A percentile compares a stretch with the other conserved stretches of the same genome.
These are phyloP conservation scores for Arthrobotrys conoides DNA, from an alignment of 2,329 filamentous ascomycete genomes.

Conservation along the genomic window DNA sequence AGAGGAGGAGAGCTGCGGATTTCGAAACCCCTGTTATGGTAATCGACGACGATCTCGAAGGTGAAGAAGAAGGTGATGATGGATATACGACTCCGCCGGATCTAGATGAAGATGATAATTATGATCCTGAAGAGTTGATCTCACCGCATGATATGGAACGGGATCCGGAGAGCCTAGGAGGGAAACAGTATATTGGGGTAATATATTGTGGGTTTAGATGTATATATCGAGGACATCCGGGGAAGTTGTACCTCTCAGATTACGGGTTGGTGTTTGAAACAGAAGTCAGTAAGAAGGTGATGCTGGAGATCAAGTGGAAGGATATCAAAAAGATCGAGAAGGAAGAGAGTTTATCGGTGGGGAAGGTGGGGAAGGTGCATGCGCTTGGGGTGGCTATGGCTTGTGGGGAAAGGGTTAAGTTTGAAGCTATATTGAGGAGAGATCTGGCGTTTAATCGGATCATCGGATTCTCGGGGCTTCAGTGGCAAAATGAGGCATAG, in stretches of 20 bases:
- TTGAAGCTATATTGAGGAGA: slow-evolving; percentile 40
- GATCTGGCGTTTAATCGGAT: slow-evolving; percentile 57
- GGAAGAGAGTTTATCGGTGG: slow-evolving; percentile 11
- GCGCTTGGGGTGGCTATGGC: slow-evolving; percentile 23
- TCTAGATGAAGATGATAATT: slow-evolving; percentile 46
- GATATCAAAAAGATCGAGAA: slow-evolving; percentile 33
- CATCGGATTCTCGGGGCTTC: slow-evolving; percentile 46
- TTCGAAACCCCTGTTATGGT: slow-evolving; percentile 45
- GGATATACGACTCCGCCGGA: slow-evolving; percentile 51
- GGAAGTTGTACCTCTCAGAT: slow-evolving; percentile 40
- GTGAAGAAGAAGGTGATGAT: slow-evolving; percentile 40
- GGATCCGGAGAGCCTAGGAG: slow-evolving; percentile 31
- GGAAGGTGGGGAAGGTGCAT: slow-evolving; percentile 40
- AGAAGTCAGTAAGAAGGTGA: slow-evolving; percentile 42
- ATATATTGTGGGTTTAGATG: slow-evolving; percentile 48
- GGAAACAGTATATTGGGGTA: slow-evolving; percentile 15
- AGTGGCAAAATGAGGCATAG: slow-evolving; percentile 37
- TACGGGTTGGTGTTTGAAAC: slow-evolving; percentile 50
- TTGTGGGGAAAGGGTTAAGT: slow-evolving; percentile 34
- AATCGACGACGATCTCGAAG: slow-evolving; percentile 36
- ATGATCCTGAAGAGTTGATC: slow-evolving; percentile 54
- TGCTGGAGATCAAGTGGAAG: slow-evolving; percentile 38
- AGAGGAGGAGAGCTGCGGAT: slow-evolving; percentile 34
- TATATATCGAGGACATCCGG: slow-evolving; percentile 35
- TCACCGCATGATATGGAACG: slow-evolving; percentile 25